Conservation (phyloP, 768 basidiomycete species). For the Phaeotremella skinneri region DNA sequence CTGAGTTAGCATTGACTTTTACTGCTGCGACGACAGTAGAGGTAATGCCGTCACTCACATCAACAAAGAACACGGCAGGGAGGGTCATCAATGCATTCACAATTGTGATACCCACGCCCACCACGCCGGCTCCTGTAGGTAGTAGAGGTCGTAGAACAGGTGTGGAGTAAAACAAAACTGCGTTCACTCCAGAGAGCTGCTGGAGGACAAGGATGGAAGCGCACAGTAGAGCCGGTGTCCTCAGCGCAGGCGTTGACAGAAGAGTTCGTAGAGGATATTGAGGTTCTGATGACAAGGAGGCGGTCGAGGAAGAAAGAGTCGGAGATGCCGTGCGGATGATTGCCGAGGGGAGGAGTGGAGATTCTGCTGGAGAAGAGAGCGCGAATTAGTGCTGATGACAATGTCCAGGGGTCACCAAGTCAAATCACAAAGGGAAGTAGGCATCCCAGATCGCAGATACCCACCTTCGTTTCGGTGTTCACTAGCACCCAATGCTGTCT, state of each 20-base stretch:
- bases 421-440: no score
- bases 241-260: conserved; percentile 44
- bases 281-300: background rate
- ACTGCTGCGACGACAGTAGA: background rate
- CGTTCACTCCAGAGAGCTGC: conserved; percentile 47
- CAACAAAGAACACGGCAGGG: conserved; percentile 81
- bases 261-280: conserved; percentile 42
- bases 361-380: conserved; percentile 14
- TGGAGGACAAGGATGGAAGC: conserved; percentile 41
- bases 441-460: background rate
- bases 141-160: conserved; percentile 59
- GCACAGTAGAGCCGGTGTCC: conserved; percentile 42
- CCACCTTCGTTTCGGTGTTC: conserved; percentile 5
- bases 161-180: conserved; percentile 52
- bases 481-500: background rate
- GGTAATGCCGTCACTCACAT: conserved; percentile 56
- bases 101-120: conserved; percentile 78
- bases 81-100: conserved; percentile 74
- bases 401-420: no score
- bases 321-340: background rate
- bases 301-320: conserved; percentile 4
- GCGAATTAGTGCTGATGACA: no score
- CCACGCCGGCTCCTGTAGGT: conserved; percentile 73
- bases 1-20: background rate
- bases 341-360: conserved; percentile 17